A percentile compares a stretch with the other conserved stretches of the same genome.
These are phyloP conservation scores for Naematelia aurantialba DNA, from an alignment of 768 basidiomycete genomes.

Conservation along the genomic window DNA sequence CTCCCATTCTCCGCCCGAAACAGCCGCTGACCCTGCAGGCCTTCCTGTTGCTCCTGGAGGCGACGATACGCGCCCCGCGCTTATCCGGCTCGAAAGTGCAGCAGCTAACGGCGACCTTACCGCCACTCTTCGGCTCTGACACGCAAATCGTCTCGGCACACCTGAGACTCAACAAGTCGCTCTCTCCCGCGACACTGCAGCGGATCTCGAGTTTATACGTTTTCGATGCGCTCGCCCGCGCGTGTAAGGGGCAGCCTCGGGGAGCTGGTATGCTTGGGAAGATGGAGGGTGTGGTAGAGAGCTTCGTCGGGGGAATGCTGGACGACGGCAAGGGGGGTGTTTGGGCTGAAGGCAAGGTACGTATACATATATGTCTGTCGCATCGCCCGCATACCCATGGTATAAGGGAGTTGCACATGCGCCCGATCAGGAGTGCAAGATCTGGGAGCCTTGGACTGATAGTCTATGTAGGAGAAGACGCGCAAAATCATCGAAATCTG, in stretches of 20 bases:
- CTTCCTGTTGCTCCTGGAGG: conserved; percentile 75
- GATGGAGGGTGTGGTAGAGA: conserved; percentile 84
- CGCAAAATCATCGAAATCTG: conserved; percentile 98
- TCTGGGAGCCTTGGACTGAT: neutral
- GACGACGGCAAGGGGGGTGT: conserved; percentile 53
- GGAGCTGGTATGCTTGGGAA: conserved; percentile 61
- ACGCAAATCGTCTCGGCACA: conserved; percentile 81
- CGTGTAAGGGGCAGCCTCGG: conserved; percentile 13
- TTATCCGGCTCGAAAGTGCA: conserved; percentile 83
- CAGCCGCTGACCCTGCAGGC: no score
- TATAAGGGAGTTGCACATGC: no score
- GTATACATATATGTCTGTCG: conserved; percentile 55
- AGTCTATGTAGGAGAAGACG: conserved; percentile 74
- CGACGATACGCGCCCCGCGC: conserved; percentile 75
- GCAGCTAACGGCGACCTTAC: conserved; percentile 67
- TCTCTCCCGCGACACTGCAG: conserved; percentile 56
- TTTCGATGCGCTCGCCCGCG: conserved; percentile 83
- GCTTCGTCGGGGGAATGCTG: conserved; percentile 80
- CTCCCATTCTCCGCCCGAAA: no score
- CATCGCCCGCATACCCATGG: neutral
- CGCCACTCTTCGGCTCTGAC: conserved; percentile 67
- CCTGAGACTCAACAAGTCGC: conserved; percentile 80
- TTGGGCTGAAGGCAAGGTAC: conserved; percentile 76
- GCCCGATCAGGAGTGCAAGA: no score
- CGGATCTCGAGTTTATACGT: conserved; percentile 88